These are phyloP conservation scores for Myxozyma kluyveri DNA, from an alignment of 805 yeast species.

Conservation along the genomic window DNA sequence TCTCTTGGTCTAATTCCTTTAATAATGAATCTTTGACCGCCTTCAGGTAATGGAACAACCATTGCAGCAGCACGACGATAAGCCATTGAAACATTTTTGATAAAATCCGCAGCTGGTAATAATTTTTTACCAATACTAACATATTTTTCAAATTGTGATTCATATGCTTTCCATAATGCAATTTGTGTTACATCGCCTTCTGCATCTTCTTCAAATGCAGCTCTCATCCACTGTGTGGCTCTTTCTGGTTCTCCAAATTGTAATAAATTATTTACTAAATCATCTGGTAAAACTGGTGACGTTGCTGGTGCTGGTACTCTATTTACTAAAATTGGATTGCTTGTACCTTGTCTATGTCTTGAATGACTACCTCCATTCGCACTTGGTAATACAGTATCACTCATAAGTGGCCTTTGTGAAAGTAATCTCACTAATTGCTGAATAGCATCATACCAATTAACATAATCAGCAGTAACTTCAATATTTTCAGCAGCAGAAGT, in stretches of 20 bases:
- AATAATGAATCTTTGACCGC: conserved; percentile 73
- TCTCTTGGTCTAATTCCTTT: conserved; percentile 89
- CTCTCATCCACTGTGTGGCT: conserved; percentile 91
- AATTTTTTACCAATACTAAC: conserved; percentile 54
- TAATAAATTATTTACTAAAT: conserved; percentile 59
- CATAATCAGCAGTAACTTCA: conserved; percentile 48
- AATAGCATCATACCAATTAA: conserved; percentile 45
- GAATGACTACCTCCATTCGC: conserved; percentile 42
- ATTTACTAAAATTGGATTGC: conserved; percentile 41
- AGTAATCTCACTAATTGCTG: conserved; percentile 33
- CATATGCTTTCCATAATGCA: conserved; percentile 93
- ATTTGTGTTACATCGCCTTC: conserved; percentile 92
- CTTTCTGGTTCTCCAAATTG: conserved; percentile 78
- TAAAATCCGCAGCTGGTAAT: conserved; percentile 93
- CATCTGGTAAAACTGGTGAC: conserved; percentile 59
- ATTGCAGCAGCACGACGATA: conserved; percentile 78
- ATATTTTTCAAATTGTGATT: conserved; percentile 71
- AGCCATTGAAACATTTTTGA: conserved; percentile 86
- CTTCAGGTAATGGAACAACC: conserved; percentile 69
- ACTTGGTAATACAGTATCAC: conserved; percentile 30
- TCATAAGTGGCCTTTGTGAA: conserved; percentile 26
- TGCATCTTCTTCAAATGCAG: conserved; percentile 75
- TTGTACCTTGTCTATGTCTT: background rate
- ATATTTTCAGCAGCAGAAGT: conserved; percentile 61
- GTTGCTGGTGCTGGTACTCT: conserved; percentile 64